Conservation (phyloP, 2,329 filamentous ascomycete genomes). For the Clonostachys chloroleuca region DNA sequence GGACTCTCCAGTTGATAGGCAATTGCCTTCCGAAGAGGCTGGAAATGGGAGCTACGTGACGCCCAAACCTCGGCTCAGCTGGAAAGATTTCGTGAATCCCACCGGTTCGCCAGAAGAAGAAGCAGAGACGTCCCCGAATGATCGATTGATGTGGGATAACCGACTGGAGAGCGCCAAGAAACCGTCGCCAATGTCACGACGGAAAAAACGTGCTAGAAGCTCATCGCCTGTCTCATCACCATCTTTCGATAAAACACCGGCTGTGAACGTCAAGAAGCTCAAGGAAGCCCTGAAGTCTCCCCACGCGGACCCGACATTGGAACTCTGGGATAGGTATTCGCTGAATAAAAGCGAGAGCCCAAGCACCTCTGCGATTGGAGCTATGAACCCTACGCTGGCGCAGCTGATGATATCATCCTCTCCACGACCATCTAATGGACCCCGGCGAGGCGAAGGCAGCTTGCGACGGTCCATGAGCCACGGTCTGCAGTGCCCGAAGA, state of each 20-base stretch:
- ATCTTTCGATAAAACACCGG: conserved; percentile 35
- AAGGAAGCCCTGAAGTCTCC: conserved; percentile 59
- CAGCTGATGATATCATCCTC: conserved; percentile 69
- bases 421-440: conserved; percentile 50
- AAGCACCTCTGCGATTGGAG: conserved; percentile 35
- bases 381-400: conserved; percentile 53
- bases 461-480: conserved; percentile 66
- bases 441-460: conserved; percentile 33
- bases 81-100: conserved; percentile 53
- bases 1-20: conserved; percentile 8
- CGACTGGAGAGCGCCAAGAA: conserved; percentile 31
- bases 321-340: conserved; percentile 75
- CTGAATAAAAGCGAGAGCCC: conserved; percentile 34
- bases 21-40: conserved; percentile 6
- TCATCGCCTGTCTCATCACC: conserved; percentile 72
- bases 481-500: conserved; percentile 68
- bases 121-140: conserved; percentile 50
- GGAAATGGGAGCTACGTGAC: conserved; percentile 12
- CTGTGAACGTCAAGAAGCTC: conserved; percentile 54
- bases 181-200: conserved; percentile 41
- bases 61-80: conserved; percentile 46
- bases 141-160: conserved; percentile 58
- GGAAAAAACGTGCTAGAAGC: conserved; percentile 66
- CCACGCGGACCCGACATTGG: conserved; percentile 66
- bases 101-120: conserved; percentile 35